phyloP scores from a whole-genome alignment of 441 rosid species.

The Gossypium trilobum region DNA sequence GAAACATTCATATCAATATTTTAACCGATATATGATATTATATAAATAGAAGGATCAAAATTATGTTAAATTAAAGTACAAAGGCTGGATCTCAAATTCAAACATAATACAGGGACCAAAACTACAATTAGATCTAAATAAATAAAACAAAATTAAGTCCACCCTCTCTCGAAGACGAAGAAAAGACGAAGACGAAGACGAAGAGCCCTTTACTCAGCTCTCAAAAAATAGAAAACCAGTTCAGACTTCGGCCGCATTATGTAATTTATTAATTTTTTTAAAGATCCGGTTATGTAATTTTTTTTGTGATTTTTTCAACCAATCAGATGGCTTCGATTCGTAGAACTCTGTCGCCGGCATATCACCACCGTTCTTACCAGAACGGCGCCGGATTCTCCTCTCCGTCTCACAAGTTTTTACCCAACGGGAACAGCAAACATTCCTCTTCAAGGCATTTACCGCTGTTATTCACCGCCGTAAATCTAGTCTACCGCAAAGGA shows the following conservation, averaged over 20 bases:
- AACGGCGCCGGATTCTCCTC: slow-evolving; percentile 35
- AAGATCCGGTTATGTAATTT: slow-evolving; percentile 24
- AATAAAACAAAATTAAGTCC: background rate
- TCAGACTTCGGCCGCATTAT: background rate
- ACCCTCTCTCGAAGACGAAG: background rate
- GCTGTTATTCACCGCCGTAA: slow-evolving; percentile 20
- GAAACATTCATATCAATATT: too few relatives aligned
- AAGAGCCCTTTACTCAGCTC: too few relatives aligned
- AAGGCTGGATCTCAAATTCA: too few relatives aligned
- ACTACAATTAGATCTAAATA: too few relatives aligned
- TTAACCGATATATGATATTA: too few relatives aligned
- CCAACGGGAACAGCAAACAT: slow-evolving; percentile 28
- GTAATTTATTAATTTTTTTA: background rate
- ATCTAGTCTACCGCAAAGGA: slow-evolving; percentile 28
- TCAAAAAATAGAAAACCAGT: too few relatives aligned
- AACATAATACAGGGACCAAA: too few relatives aligned
- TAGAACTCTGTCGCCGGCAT: slow-evolving; percentile 69
- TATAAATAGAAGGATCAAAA: too few relatives aligned
- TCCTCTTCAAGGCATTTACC: slow-evolving; percentile 21
- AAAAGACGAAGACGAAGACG: background rate
- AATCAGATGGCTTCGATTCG: slow-evolving; percentile 70
- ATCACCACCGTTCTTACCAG: slow-evolving; percentile 45
- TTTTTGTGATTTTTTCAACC: background rate
- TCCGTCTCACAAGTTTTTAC: slow-evolving; percentile 32
- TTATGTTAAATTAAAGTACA: too few relatives aligned